phyloP scores from a whole-genome alignment of 768 basidiomycete genomes.

The Mycena epipterygia region DNA sequence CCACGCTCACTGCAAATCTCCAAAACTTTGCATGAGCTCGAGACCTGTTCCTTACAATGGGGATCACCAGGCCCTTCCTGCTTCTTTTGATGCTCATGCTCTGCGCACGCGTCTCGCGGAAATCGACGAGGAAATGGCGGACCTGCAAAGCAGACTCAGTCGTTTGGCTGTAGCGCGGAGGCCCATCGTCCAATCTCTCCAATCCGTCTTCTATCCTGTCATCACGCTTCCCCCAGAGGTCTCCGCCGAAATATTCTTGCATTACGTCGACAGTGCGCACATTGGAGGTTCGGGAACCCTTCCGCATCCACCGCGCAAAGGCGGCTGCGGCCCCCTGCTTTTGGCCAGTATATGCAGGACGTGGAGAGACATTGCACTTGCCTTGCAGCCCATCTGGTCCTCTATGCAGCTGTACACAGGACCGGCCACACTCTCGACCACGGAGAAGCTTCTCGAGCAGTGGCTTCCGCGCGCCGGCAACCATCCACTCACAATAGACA shows the following conservation, averaged over 20 bases:
- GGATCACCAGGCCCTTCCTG: too few relatives aligned
- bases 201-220: conserved; percentile 3
- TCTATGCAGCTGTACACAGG: background rate
- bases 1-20: too few relatives aligned
- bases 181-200: background rate
- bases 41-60: too few relatives aligned
- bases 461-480: conserved; percentile 9
- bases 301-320: background rate
- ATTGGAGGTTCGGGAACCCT: background rate
- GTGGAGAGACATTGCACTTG: background rate
- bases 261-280: background rate
- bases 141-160: background rate
- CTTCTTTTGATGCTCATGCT: background rate
- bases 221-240: background rate
- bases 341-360: background rate
- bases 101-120: conserved; percentile 15
- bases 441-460: background rate
- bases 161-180: background rate
- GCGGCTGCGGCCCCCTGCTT: conserved; percentile 3
- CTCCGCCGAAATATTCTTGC: conserved; percentile 3
- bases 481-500: background rate
- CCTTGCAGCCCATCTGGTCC: conserved; percentile 1
- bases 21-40: too few relatives aligned
- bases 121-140: conserved; percentile 6
- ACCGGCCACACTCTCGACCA: background rate